Evolutionary conservation across 169 alveolate species (phyloP).

Genomic region (Perkinsus olseni): DNA sequence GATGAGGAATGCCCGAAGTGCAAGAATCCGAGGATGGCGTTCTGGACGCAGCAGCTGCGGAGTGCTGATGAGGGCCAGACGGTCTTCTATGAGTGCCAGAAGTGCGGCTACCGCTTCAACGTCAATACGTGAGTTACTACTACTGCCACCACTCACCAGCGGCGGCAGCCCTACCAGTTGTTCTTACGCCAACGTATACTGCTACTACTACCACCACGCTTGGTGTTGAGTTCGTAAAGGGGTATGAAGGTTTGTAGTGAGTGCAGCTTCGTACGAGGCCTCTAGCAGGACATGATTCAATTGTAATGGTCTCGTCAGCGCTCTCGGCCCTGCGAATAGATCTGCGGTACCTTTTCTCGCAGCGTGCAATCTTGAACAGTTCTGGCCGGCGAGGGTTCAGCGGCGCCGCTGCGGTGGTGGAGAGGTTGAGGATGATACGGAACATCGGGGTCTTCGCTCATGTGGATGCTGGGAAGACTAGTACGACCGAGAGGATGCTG

Average conservation of each 20-base stretch:
- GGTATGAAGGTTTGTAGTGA: not conserved
- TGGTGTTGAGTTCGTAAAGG: not conserved
- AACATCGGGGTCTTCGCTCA: constrained; percentile 92
- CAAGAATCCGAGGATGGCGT: constrained; percentile 1
- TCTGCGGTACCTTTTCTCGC: no score
- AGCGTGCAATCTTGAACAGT: no score
- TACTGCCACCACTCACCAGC: not conserved
- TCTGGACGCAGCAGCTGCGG: constrained; percentile 6
- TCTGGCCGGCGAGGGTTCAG: not conserved
- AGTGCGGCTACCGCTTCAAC: constrained; percentile 7
- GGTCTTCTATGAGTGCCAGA: constrained; percentile 8
- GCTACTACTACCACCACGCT: not conserved
- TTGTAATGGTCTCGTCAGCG: not conserved
- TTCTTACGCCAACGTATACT: not conserved
- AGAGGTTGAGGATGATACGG: constrained; percentile 29
- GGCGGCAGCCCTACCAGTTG: not conserved
- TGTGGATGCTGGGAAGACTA: constrained; percentile 95
- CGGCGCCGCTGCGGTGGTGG: not conserved
- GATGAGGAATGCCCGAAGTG: constrained; percentile 12
- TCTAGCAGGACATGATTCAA: not conserved
- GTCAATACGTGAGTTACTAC: not conserved
- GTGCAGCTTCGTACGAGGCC: not conserved
- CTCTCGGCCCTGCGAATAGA: no score
- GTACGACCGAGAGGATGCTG: constrained; percentile 89
- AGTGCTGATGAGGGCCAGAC: constrained; percentile 13